Conservation (phyloP, 495 filamentous ascomycete genomes). For the Letharia lupina region DNA sequence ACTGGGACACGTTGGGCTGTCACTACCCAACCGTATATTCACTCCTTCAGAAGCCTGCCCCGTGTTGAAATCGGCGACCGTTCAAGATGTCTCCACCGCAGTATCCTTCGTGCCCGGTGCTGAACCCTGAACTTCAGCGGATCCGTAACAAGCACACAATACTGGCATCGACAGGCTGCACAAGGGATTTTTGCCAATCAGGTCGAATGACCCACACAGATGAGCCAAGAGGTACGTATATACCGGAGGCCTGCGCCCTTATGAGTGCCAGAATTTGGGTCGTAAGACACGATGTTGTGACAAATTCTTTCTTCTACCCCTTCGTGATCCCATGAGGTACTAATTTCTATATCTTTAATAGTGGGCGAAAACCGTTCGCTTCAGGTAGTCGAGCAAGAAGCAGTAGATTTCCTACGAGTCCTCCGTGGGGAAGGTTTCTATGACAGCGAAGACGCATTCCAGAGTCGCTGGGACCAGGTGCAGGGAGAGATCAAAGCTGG, state of each 20-base stretch:
- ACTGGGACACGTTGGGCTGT: background rate
- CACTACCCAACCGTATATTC: background rate
- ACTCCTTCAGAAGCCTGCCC: background rate
- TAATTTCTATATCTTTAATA: background rate
- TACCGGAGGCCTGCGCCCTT: background rate
- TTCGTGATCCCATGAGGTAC: background rate
- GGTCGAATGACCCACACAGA: constrained; percentile 25
- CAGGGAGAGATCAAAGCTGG: constrained; percentile 17
- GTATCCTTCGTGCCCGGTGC: too few relatives aligned
- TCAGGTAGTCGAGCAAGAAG: constrained; percentile 24
- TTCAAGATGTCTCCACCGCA: too few relatives aligned
- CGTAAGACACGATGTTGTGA: background rate
- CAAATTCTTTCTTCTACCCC: background rate
- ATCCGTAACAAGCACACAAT: constrained; percentile 18
- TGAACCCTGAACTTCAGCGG: constrained; percentile 8
- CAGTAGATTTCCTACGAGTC: constrained; percentile 21
- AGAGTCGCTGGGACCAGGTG: constrained; percentile 18
- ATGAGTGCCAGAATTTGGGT: background rate
- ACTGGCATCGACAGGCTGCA: constrained; percentile 28
- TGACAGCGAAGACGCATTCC: constrained; percentile 18
- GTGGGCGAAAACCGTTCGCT: constrained; percentile 26
- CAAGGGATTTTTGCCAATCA: constrained; percentile 27
- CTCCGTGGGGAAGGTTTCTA: constrained; percentile 22
- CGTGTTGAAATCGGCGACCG: background rate
- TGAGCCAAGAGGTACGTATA: constrained; percentile 19